Base-by-base conservation (phyloP, 305 asterid species). In the Withania somnifera region DNA sequence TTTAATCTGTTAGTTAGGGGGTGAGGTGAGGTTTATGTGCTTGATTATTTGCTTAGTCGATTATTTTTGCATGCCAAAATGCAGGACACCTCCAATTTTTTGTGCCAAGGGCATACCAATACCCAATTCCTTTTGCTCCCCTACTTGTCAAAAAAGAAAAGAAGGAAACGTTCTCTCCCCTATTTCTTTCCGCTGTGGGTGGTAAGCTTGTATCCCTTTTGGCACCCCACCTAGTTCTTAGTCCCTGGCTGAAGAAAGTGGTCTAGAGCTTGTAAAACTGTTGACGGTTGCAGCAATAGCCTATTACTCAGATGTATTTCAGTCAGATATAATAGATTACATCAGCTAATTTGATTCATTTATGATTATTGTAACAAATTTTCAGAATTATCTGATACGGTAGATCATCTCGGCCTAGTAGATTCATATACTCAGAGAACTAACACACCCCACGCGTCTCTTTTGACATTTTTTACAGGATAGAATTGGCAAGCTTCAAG, bases 401-500 rank as follows among this genome's bases (percentile, higher is more conserved):
- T 61, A 0, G 54, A 52, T 78, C 20, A 57, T 11, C 51, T 58
- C 11, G 10, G 8, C 13, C n/a, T 42, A 36, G 28, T 67, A 61
- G 47, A 75, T 75, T 75, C n/a, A 47, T 0, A 75, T 0, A 15
- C 63, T 8, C 11, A 17, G 1, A 28, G 80, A 76, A 76, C 50
- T 51, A 30, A 51, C 30, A 10, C 28, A 17, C 3, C 26, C 30
- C 26, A 26, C 4, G 17, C 32, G 10, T 51, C 24, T 51, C 51
- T 77, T 68, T 20, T 60, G 84, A 42, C 30, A 0, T 64, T 17
- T 32, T 26, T 34, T 36, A 84, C 97, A 96, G 99, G 98, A 93
- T 20, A 93, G 97, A 83, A 93, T 96, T 45, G 98, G 99, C 84
- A 96, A 91, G 78, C 85, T 96, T 86, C 84, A 92, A 89, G 99